Conservation (phyloP, 192 early-diverging fungal genomes). For the Podila minutissima region DNA sequence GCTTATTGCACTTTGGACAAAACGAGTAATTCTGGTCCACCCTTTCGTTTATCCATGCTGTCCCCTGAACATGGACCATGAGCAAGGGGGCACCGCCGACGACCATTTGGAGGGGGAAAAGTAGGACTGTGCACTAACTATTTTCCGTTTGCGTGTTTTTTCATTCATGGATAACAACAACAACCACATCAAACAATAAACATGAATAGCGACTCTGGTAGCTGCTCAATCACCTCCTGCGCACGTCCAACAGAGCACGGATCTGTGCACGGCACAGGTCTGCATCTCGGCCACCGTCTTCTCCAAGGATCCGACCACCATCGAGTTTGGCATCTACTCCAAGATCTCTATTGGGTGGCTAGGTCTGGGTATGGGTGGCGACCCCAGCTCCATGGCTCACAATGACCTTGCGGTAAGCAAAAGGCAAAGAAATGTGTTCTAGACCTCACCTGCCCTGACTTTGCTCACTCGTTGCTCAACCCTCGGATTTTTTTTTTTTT, state of each 20-base stretch:
- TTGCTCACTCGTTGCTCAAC: no score
- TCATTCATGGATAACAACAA: no score
- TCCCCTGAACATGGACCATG: no score
- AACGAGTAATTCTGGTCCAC: no score
- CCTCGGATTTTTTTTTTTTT: background rate
- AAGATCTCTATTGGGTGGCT: slow-evolving; percentile 28
- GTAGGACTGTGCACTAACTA: no score
- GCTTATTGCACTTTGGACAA: no score
- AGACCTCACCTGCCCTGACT: background rate
- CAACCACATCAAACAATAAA: no score
- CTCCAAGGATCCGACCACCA: slow-evolving; percentile 31
- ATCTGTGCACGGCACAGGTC: slow-evolving; percentile 22
- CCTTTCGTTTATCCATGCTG: no score
- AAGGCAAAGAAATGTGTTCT: background rate
- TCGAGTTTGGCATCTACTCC: slow-evolving; percentile 32
- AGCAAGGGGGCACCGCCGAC: no score
- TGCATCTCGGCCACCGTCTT: slow-evolving; percentile 44
- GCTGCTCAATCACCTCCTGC: slow-evolving; percentile 4
- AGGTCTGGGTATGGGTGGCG: slow-evolving; percentile 34
- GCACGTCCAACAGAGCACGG: slow-evolving; percentile 6
- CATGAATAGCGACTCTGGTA: background rate
- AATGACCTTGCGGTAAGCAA: slow-evolving; percentile 46
- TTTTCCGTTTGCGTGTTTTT: no score
- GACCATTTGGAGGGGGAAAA: no score
- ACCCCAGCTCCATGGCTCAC: slow-evolving; percentile 11